A percentile compares a stretch with the other conserved stretches of the same genome.
These are phyloP conservation scores for Diaporthe capsici DNA, from an alignment of 2,329 filamentous ascomycete species.

Conservation along the genomic window DNA sequence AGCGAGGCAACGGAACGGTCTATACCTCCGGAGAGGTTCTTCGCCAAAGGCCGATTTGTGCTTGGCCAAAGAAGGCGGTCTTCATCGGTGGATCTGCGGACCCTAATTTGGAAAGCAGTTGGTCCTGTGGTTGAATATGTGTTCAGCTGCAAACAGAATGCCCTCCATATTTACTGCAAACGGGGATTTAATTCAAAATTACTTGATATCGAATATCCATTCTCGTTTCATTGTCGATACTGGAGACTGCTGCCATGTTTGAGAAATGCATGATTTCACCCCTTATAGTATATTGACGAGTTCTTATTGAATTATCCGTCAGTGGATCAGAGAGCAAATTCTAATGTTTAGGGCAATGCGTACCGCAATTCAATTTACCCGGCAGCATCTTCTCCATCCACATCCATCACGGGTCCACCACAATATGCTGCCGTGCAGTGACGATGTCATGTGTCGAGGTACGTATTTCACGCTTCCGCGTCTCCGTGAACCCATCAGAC, in stretches of 20 bases:
- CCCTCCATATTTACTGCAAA: not conserved
- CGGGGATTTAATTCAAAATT: not conserved
- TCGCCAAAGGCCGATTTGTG: slow-evolving; percentile 45
- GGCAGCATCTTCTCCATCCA: not conserved
- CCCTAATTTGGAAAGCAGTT: slow-evolving; percentile 29
- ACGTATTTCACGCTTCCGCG: too few relatives aligned
- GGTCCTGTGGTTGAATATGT: slow-evolving; percentile 18
- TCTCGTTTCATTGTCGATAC: not conserved
- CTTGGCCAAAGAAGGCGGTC: slow-evolving; percentile 44
- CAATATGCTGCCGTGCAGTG: too few relatives aligned
- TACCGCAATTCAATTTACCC: not conserved
- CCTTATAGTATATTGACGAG: slow-evolving; percentile 3
- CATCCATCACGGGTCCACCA: not conserved
- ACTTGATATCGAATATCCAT: not conserved
- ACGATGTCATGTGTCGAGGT: too few relatives aligned
- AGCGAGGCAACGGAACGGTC: slow-evolving; percentile 20
- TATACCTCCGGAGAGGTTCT: slow-evolving; percentile 42
- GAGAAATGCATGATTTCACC: not conserved
- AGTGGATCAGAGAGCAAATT: slow-evolving; percentile 7
- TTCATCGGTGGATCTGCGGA: slow-evolving; percentile 23
- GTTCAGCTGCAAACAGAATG: not conserved
- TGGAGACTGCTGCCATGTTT: not conserved
- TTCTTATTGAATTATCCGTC: not conserved
- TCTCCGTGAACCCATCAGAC: not conserved
- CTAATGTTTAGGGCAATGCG: not conserved